Conservation (phyloP, 2,329 filamentous ascomycete species). For the Talaromyces sp. region DNA sequence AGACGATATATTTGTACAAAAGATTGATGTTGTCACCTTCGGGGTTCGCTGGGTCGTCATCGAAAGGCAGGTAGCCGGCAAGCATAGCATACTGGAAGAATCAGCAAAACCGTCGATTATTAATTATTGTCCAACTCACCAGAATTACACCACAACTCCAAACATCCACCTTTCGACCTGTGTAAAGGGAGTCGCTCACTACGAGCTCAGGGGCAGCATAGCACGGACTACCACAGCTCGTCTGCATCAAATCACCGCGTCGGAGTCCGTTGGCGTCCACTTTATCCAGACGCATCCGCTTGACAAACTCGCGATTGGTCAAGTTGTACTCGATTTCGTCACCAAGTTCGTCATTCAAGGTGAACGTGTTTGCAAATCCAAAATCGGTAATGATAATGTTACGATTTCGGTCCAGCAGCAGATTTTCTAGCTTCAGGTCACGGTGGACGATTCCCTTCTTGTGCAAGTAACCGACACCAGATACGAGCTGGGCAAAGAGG, state of each 20-base stretch:
- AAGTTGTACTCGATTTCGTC: conserved; percentile 88
- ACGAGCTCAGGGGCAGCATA: conserved; percentile 96
- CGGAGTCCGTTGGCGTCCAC: conserved; percentile 67
- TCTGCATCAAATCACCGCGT: conserved; percentile 95
- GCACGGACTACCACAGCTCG: conserved; percentile 95
- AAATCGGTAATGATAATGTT: conserved; percentile 99
- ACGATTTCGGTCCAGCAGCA: conserved; percentile 88
- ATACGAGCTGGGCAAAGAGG: conserved; percentile 91
- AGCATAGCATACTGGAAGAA: conserved; percentile 88
- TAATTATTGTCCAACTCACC: conserved; percentile 43
- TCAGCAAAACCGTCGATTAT: not conserved
- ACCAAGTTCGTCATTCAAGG: conserved; percentile 76
- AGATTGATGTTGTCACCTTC: conserved; percentile 99
- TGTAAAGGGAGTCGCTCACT: conserved; percentile 95
- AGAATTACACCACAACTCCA: conserved; percentile 99
- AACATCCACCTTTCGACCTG: conserved; percentile 94
- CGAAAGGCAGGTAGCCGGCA: conserved; percentile 93
- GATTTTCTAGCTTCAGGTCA: conserved; percentile 92
- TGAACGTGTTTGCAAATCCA: conserved; percentile 96
- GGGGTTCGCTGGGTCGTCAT: conserved; percentile 95
- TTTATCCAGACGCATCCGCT: conserved; percentile 77
- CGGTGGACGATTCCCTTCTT: conserved; percentile 98
- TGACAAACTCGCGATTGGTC: conserved; percentile 80
- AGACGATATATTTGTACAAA: conserved; percentile 98
- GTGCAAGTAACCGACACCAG: conserved; percentile 93